These are phyloP conservation scores for Thalia dealbata DNA, from an alignment of 176 grass and related monocot species.

Conservation along the genomic window DNA sequence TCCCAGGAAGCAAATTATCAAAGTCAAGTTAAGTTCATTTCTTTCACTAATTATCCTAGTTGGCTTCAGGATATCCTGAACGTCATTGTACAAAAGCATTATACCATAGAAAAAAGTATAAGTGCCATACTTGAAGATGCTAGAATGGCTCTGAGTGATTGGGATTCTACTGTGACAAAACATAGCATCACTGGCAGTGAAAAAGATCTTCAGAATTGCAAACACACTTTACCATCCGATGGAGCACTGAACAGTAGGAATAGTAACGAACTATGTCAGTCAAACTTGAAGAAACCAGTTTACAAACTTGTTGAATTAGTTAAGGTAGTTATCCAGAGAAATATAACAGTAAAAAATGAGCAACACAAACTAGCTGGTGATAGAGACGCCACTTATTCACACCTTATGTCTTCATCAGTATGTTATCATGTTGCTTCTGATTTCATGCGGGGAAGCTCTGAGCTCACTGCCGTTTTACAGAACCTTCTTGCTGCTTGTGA, in stretches of 20 bases:
- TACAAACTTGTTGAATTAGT: constrained; percentile 5
- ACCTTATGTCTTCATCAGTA: neutral
- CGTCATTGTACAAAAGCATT: constrained; percentile 42
- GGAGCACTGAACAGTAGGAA: neutral
- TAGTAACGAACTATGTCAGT: neutral
- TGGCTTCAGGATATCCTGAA: constrained; percentile 43
- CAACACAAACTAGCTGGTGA: neutral
- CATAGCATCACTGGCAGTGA: neutral
- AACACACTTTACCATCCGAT: neutral
- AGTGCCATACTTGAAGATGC: constrained; percentile 43
- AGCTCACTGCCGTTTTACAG: constrained; percentile 7
- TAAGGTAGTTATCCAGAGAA: constrained; percentile 1
- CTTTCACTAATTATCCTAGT: constrained; percentile 30
- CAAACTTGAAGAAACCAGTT: neutral
- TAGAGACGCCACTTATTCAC: neutral
- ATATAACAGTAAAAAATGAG: neutral
- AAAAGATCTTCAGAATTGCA: neutral
- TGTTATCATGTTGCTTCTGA: constrained; percentile 3
- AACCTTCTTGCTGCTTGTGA: constrained; percentile 3
- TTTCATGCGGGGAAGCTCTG: constrained; percentile 15
- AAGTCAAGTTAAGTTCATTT: neutral
- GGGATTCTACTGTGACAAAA: constrained; percentile 10
- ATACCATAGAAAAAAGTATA: constrained; percentile 36
- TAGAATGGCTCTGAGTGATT: constrained; percentile 25
- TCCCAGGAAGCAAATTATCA: no score